Percentiles rank a stretch among this genome's conserved stretches.
Evolutionary conservation across 345 rosid genomes (phyloP).

Genomic region (Citrus cavaleriei): DNA sequence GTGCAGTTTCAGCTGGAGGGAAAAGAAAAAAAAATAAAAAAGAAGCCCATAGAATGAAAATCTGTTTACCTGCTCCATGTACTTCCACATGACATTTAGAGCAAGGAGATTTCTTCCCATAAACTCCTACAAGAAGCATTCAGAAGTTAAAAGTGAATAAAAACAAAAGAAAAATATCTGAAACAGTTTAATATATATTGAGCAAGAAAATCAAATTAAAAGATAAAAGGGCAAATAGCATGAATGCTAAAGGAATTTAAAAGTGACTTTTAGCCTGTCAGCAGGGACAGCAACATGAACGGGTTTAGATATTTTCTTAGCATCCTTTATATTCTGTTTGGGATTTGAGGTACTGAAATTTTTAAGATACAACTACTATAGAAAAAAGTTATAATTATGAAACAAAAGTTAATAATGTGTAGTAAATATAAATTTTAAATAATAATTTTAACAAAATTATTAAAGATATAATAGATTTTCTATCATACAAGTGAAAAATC

Average conservation of each 20-base stretch:
- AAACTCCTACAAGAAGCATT: constrained; percentile 67
- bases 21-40: too few species aligned
- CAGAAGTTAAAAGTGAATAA: background rate
- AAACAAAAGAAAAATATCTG: background rate
- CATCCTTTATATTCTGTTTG: background rate
- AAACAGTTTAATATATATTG: background rate
- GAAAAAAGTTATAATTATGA: too few species aligned
- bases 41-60: background rate
- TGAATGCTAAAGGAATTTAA: background rate
- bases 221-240: background rate
- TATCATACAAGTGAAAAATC: too few species aligned
- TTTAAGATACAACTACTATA: too few species aligned
- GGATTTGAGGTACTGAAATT: too few species aligned
- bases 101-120: constrained; percentile 96
- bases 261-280: background rate
- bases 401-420: too few species aligned
- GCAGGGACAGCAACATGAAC: background rate
- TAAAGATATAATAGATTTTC: too few species aligned
- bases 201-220: background rate
- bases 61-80: constrained; percentile 76
- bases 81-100: constrained; percentile 98
- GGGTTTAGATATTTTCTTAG: background rate
- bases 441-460: too few species aligned
- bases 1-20: background rate
- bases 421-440: too few species aligned